Percentiles rank a stretch among this genome's conserved stretches.
phyloP scores from a whole-genome alignment of 1,284 basidiomycete genomes.

The Caloboletus inedulis region DNA sequence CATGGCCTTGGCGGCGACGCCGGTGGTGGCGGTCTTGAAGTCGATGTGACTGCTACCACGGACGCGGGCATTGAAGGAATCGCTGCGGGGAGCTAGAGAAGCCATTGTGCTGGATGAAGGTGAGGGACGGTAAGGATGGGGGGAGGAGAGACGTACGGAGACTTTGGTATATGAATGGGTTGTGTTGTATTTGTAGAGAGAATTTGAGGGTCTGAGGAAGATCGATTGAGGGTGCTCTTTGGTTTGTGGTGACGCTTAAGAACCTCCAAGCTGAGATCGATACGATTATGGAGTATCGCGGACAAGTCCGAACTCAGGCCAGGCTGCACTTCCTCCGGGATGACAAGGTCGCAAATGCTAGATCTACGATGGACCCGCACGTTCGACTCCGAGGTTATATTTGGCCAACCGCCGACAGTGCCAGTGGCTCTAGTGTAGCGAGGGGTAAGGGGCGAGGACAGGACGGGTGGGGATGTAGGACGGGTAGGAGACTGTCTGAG shows the following conservation, averaged over 20 bases:
- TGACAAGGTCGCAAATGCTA: constrained; percentile 30
- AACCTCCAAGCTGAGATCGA: constrained; percentile 36
- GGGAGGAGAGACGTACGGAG: constrained; percentile 35
- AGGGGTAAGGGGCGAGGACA: constrained; percentile 23
- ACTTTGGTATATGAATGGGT: constrained; percentile 54
- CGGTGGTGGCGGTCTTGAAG: constrained; percentile 98
- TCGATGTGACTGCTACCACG: constrained; percentile 73
- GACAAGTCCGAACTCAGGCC: constrained; percentile 33
- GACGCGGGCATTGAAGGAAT: constrained; percentile 62
- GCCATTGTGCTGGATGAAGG: constrained; percentile 42
- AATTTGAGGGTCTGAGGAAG: constrained; percentile 53
- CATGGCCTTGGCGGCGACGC: constrained; percentile 97
- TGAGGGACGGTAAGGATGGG: constrained; percentile 15
- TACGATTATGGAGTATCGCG: constrained; percentile 30
- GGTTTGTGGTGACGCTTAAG: constrained; percentile 60
- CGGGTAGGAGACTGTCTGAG: constrained; percentile 2
- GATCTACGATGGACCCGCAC: constrained; percentile 16
- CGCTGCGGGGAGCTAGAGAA: constrained; percentile 56
- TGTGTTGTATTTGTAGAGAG: constrained; percentile 63
- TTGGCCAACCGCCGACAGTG: constrained; percentile 1
- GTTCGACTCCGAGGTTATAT: constrained; percentile 1
- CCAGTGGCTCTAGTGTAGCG: constrained; percentile 6
- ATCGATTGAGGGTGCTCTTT: constrained; percentile 42
- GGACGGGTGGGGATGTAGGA: constrained; percentile 5
- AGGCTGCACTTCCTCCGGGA: constrained; percentile 31